phyloP scores from a whole-genome alignment of 2,329 filamentous ascomycete genomes.

The Claviceps africana region DNA sequence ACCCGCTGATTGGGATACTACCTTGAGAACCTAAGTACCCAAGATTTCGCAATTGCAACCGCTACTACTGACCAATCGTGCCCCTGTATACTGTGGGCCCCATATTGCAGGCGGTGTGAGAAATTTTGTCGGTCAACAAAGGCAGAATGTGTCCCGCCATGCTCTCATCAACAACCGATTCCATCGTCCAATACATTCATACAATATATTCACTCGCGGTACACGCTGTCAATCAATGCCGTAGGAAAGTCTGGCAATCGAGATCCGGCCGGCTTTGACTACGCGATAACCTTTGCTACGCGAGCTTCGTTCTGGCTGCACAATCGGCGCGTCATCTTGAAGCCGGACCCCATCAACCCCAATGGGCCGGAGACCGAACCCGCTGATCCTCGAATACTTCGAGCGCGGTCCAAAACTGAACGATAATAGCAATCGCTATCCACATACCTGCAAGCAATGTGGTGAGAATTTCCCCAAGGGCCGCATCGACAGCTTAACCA shows the following conservation, averaged over 20 bases:
- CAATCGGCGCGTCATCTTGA: constrained; percentile 10
- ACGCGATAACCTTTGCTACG: neutral
- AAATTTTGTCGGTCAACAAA: constrained; percentile 21
- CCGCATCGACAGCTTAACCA: constrained; percentile 67
- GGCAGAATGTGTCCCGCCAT: constrained; percentile 19
- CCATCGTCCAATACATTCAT: neutral
- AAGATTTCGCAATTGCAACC: neutral
- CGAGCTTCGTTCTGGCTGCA: constrained; percentile 14
- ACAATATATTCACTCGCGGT: neutral
- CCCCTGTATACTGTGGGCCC: neutral
- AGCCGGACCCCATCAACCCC: constrained; percentile 12
- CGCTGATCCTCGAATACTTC: constrained; percentile 78
- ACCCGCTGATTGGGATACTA: neutral
- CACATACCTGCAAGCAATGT: constrained; percentile 79
- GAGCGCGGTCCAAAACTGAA: constrained; percentile 72
- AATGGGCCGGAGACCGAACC: constrained; percentile 77
- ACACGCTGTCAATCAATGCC: neutral
- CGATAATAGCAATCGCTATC: constrained; percentile 83
- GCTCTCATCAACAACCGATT: constrained; percentile 7
- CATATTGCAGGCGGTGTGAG: constrained; percentile 18
- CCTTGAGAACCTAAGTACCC: no score
- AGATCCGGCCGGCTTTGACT: neutral
- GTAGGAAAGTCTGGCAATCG: neutral
- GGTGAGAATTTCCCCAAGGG: constrained; percentile 85
- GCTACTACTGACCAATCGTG: neutral